phyloP scores from a whole-genome alignment of 345 rosid species.

The Draba incana region DNA sequence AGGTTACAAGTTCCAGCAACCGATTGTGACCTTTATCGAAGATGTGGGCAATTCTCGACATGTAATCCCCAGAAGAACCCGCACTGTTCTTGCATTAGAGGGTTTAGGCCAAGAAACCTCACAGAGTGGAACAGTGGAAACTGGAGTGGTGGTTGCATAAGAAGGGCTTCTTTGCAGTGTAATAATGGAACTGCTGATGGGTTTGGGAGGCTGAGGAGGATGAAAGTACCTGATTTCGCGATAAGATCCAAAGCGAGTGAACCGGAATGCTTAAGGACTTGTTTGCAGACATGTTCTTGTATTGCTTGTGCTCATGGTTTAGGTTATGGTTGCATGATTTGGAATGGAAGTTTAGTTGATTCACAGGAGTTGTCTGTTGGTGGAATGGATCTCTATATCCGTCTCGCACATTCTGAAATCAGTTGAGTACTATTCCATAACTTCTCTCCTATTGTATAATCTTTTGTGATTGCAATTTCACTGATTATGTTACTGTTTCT shows the following conservation, averaged over 20 bases:
- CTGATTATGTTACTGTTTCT: not conserved
- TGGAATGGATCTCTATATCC: conserved; percentile 52
- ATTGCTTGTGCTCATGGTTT: conserved; percentile 51
- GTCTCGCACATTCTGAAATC: conserved; percentile 53
- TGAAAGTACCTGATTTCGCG: conserved; percentile 54
- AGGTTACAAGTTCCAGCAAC: conserved; percentile 42
- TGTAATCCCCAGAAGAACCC: conserved; percentile 43
- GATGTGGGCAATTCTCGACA: conserved; percentile 55
- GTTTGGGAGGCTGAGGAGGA: conserved; percentile 42
- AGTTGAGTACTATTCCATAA: conserved; percentile 38
- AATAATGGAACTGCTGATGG: conserved; percentile 47
- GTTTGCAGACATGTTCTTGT: conserved; percentile 59
- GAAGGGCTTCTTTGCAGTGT: conserved; percentile 48
- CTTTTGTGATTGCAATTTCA: not conserved
- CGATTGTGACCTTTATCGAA: conserved; percentile 48
- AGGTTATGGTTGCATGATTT: conserved; percentile 57
- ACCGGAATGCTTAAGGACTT: conserved; percentile 45
- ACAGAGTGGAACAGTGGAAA: conserved; percentile 51
- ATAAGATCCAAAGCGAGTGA: conserved; percentile 39
- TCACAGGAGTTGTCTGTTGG: conserved; percentile 36
- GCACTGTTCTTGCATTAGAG: conserved; percentile 57
- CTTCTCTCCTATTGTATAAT: not conserved
- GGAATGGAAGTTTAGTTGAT: conserved; percentile 53
- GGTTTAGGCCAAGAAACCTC: conserved; percentile 51
- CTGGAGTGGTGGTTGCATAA: conserved; percentile 59